Evolutionary conservation across 495 filamentous ascomycete species (phyloP), one percentile per base, ranked within the genome.

Genomic region (Podospora tetraspora): DNA sequence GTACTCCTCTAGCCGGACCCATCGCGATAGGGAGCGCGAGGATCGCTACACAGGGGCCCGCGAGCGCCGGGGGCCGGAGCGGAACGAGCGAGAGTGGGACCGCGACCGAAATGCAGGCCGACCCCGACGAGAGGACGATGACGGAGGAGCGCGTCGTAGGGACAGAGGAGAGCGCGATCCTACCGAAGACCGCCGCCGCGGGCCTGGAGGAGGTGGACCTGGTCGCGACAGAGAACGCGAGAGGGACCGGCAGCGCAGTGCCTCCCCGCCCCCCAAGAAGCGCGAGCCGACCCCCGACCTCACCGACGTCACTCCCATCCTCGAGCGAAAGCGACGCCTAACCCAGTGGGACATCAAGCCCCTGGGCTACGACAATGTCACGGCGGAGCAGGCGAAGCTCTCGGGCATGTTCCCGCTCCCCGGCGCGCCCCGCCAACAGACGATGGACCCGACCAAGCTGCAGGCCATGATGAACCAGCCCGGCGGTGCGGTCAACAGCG

Each of bases 301-400:
- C 76, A 97, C 94, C 68, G 89, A 96, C 73, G 82, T 92, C 67
- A 81, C 88, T 27, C 86, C 92, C 10, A 82, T 99, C 64, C 82
- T 91, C 64, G 88, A 92, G 71, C 89, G 94, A 66, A 93, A 92
- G 84, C 89, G 95, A 72, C 89, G 95, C 64, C 80, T 98, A 82
- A 97, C 93, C 30, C 96, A 98, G 78, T 99, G 95, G 95, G 95
- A 99, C 77, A 97, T 99, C 78, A 99, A 98, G 82, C 95, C 95
- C 13, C 92, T 92, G 23, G 94, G 95, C 30, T 99, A 99, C 74
- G 95, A 98, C 79, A 97, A 96, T 80, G 95, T 99, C 69, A 97
- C 96, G 13, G 96, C 95, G 25, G 95, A 99, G 78, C 96, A 98
- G 77, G 96, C 95, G 27, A 99, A 99, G 84, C 85, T 99, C 37